Evolutionary conservation across 73 alveolate genomes (phyloP).

Genomic region (Tetrahymena elliotti): DNA sequence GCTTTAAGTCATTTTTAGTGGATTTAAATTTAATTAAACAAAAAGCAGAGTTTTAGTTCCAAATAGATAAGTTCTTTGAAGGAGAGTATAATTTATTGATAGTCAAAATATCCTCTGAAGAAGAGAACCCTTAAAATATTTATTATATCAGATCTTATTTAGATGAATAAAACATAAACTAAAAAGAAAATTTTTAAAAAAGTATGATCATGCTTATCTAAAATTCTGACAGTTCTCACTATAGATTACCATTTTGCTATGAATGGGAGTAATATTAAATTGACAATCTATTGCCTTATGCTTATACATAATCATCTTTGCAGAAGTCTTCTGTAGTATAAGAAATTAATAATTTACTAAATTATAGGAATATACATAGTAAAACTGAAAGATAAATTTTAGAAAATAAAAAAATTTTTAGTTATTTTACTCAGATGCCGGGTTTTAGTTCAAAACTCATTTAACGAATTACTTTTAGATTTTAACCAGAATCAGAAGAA

Average conservation of each 20-base stretch:
- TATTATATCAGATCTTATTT: background rate
- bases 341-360: background rate
- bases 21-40: background rate
- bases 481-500: background rate
- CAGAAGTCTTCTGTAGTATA: background rate
- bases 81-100: background rate
- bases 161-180: background rate
- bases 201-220: background rate
- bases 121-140: background rate
- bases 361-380: background rate
- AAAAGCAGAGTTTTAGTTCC: background rate
- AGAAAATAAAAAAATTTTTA: background rate
- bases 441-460: background rate
- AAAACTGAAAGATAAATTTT: background rate
- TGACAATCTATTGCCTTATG: background rate
- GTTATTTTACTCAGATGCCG: background rate
- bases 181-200: background rate
- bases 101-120: background rate
- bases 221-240: background rate
- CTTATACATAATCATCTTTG: background rate
- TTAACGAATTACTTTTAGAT: background rate
- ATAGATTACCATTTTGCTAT: background rate
- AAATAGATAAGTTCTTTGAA: background rate
- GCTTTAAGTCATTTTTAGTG: background rate
- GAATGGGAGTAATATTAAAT: background rate